Evolutionary conservation across 805 yeast genomes (phyloP), one percentile per base, ranked within the genome.

Genomic region (Brettanomyces custersianus): DNA sequence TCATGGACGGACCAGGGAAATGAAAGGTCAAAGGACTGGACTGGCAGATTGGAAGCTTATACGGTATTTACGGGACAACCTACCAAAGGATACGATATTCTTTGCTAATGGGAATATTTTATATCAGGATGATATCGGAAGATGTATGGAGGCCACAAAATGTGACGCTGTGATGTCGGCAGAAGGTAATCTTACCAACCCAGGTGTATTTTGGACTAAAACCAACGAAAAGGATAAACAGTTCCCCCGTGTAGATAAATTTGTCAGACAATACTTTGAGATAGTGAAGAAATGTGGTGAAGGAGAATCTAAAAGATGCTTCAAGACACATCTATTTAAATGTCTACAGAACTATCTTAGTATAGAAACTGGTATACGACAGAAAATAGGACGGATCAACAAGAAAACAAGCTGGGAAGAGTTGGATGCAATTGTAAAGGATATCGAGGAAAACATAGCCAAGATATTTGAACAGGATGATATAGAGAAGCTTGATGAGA

Each of bases 161-260:
- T 82, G 92, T 44, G 96, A 92, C 59, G 95, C 87, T 0, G 92
- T 92, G 13, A 92, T 92, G 98, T 79, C 94, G 29, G 98, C 98
- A 1, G 99, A 92, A 57, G 96, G 96, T 1, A 87, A 87, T 51
- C 63, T 92, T 24, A 83, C 79, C 60, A 92, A 92, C 49, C 99
- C 99, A 1, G 96, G 94, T 5, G 76, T 88, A 1, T 90, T 92
- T 55, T 72, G 77, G 79, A 61, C 71, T 2, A 55, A 60, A 31
- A 49, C 59, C 2, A 60, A 66, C 7, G 74, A 79, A 36, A 57
- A 47, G 19, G 86, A 83, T 16, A 74, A 62, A 44, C 80, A 75
- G 39, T 87, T 76, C 50, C 95, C 96, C 11, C 68, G 97, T 40
- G 88, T 90, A 5, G 98, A 92, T 60, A 64, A 66, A 40, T 64